phyloP scores from a whole-genome alignment of 495 filamentous ascomycete species.

The Trichoderma asperelloides region DNA sequence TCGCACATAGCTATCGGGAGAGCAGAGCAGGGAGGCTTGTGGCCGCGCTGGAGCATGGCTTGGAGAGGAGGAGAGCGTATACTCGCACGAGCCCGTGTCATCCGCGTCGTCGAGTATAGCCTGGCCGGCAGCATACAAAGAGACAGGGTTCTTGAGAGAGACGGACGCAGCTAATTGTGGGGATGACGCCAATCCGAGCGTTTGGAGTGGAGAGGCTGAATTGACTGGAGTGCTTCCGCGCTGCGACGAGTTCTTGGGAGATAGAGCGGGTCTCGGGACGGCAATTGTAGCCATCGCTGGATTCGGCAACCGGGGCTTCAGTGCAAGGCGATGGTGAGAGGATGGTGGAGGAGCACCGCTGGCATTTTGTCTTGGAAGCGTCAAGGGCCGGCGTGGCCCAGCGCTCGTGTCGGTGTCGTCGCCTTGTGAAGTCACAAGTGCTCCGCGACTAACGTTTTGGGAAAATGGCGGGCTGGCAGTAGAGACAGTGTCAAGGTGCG shows the following conservation, averaged over 20 bases:
- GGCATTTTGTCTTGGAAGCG: neutral
- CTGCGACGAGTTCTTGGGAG: neutral
- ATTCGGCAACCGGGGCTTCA: neutral
- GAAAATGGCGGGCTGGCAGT: neutral
- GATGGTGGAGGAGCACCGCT: neutral
- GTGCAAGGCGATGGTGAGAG: neutral
- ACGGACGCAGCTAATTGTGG: neutral
- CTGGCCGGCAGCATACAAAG: neutral
- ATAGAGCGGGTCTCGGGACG: neutral
- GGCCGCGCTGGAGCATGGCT: conserved; percentile 8
- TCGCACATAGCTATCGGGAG: conserved; percentile 52
- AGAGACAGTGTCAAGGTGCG: neutral
- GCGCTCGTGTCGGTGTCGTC: neutral
- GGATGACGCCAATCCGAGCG: neutral
- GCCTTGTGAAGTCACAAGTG: neutral
- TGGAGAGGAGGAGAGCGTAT: neutral
- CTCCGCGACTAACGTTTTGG: neutral
- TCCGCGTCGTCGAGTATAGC: neutral
- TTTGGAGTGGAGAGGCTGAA: neutral
- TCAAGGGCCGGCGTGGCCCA: neutral
- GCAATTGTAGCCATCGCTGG: neutral
- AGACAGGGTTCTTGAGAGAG: neutral
- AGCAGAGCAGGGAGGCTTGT: conserved; percentile 56
- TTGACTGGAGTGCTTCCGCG: conserved; percentile 1
- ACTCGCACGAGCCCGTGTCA: neutral